phyloP scores from a whole-genome alignment of 1,284 basidiomycete species.

The Apiotrichum domesticum region DNA sequence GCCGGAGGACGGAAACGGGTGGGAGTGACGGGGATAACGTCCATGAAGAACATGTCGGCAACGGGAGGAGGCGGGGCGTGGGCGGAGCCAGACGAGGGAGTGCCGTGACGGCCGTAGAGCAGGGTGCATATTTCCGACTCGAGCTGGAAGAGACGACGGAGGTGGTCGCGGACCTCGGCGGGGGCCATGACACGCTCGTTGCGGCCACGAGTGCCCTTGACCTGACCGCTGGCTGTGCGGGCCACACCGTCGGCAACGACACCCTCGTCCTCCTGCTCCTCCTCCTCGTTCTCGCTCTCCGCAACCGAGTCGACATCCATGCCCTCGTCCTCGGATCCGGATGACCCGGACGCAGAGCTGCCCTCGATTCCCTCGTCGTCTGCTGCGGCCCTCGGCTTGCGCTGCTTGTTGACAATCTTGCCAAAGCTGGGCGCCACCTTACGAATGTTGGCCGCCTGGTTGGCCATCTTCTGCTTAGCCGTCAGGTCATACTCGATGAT shows the following conservation, averaged over 20 bases:
- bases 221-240: constrained; percentile 66
- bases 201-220: constrained; percentile 68
- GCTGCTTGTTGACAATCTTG: constrained; percentile 41
- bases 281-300: constrained; percentile 49
- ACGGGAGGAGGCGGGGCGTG: constrained; percentile 46
- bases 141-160: constrained; percentile 80
- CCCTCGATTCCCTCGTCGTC: constrained; percentile 42
- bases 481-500: constrained; percentile 89
- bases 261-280: constrained; percentile 32
- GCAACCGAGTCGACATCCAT: constrained; percentile 49
- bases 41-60: constrained; percentile 93
- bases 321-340: constrained; percentile 51
- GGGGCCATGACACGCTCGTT: constrained; percentile 85
- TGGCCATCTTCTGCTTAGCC: constrained; percentile 66
- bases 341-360: constrained; percentile 44
- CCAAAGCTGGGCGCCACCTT: constrained; percentile 41
- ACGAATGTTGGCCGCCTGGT: constrained; percentile 52
- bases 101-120: constrained; percentile 88
- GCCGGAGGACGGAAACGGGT: constrained; percentile 94
- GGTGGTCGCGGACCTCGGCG: constrained; percentile 87
- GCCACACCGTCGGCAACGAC: constrained; percentile 47
- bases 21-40: constrained; percentile 84
- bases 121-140: constrained; percentile 76
- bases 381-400: constrained; percentile 41
- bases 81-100: constrained; percentile 49